phyloP scores from a whole-genome alignment of 1,284 basidiomycete genomes.

The Sutorius eximius region DNA sequence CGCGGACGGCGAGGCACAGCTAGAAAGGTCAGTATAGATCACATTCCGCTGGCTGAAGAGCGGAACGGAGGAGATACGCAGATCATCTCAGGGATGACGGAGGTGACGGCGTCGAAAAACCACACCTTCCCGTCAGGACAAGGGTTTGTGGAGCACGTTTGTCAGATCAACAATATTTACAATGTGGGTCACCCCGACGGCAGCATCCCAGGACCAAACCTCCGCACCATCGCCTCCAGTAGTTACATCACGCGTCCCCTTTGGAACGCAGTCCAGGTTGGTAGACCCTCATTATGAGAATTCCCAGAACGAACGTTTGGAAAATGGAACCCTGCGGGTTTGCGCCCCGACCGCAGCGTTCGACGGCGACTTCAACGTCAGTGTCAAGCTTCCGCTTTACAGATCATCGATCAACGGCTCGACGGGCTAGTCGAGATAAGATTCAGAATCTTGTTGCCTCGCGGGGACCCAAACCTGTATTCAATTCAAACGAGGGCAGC shows the following conservation, averaged over 20 bases:
- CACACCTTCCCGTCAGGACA: constrained; percentile 44
- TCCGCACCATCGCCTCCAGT: neutral
- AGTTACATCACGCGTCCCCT: constrained; percentile 6
- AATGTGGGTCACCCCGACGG: constrained; percentile 8
- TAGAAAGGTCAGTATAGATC: constrained; percentile 49
- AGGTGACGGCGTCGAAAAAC: constrained; percentile 35
- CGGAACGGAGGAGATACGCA: constrained; percentile 35
- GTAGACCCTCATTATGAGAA: neutral
- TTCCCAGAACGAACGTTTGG: neutral
- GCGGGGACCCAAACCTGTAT: neutral
- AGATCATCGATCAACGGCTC: neutral
- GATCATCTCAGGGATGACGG: constrained; percentile 38
- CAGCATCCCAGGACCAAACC: neutral
- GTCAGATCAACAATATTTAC: neutral
- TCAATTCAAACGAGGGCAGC: neutral
- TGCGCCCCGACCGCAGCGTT: neutral
- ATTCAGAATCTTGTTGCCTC: neutral
- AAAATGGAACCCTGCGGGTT: neutral
- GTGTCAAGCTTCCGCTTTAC: neutral
- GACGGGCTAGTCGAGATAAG: neutral
- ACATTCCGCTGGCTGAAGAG: constrained; percentile 43
- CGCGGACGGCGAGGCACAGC: constrained; percentile 39
- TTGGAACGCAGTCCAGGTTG: neutral
- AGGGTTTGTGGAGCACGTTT: constrained; percentile 38
- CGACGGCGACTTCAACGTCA: neutral